phyloP scores from a whole-genome alignment of 2,329 filamentous ascomycete genomes.

The Ascochyta viciae-villosae region DNA sequence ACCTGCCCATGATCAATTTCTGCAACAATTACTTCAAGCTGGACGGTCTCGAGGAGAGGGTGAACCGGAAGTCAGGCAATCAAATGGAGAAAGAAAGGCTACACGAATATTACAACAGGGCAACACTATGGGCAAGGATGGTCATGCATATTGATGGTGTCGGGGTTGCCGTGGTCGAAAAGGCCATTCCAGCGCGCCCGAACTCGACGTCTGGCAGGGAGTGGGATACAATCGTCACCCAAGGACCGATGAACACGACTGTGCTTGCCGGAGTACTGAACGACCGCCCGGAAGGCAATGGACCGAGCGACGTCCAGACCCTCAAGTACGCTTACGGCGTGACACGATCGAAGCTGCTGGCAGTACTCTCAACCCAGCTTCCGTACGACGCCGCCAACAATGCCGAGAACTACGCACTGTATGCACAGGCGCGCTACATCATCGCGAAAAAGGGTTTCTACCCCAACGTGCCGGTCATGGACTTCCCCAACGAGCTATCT shows the following conservation, averaged over 20 bases:
- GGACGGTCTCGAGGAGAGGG: conserved; percentile 30
- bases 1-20: conserved; percentile 46
- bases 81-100: conserved; percentile 33
- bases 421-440: conserved; percentile 43
- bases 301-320: conserved; percentile 27
- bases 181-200: conserved; percentile 19
- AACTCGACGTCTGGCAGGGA: conserved; percentile 26
- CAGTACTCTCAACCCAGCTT: conserved; percentile 39
- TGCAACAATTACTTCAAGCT: conserved; percentile 40
- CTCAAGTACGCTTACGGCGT: conserved; percentile 46
- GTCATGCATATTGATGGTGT: conserved; percentile 44
- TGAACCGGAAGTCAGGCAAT: conserved; percentile 34
- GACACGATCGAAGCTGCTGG: conserved; percentile 42
- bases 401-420: conserved; percentile 45
- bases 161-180: conserved; percentile 37
- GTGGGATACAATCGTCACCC: conserved; percentile 27
- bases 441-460: conserved; percentile 39
- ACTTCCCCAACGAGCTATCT: conserved; percentile 39
- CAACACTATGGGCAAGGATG: conserved; percentile 45
- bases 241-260: conserved; percentile 43
- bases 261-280: conserved; percentile 42
- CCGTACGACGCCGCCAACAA: conserved; percentile 45
- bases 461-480: conserved; percentile 41
- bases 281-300: conserved; percentile 29
- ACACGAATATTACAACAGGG: conserved; percentile 44